Percentiles rank a stretch among this genome's conserved stretches.
phyloP scores from a whole-genome alignment of 208 protist genomes.

The Leishmania aethiopica region DNA sequence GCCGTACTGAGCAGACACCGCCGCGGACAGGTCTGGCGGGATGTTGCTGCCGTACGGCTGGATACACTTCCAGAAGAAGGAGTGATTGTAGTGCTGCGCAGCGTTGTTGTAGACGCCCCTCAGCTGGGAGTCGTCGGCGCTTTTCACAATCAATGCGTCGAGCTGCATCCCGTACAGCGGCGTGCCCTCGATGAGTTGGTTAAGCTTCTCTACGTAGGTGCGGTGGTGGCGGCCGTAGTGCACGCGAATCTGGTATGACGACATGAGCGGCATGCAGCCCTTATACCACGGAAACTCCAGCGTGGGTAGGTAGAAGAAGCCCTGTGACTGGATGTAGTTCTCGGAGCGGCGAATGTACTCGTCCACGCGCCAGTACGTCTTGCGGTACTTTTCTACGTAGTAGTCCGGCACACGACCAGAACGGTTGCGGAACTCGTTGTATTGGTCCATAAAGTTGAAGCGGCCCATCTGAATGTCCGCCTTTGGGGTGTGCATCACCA shows the following conservation, averaged over 20 bases:
- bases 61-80: slow-evolving; percentile 93
- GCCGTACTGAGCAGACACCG: slow-evolving; percentile 83
- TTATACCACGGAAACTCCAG: slow-evolving; percentile 92
- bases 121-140: slow-evolving; percentile 44
- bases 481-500: slow-evolving; percentile 83
- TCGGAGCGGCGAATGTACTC: slow-evolving; percentile 88
- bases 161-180: slow-evolving; percentile 77
- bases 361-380: slow-evolving; percentile 90
- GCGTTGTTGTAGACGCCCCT: slow-evolving; percentile 89
- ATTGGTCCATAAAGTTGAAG: slow-evolving; percentile 85
- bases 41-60: slow-evolving; percentile 91
- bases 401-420: slow-evolving; percentile 84
- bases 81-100: slow-evolving; percentile 93
- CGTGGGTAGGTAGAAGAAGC: slow-evolving; percentile 91
- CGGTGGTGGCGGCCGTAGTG: slow-evolving; percentile 92
- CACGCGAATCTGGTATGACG: slow-evolving; percentile 88
- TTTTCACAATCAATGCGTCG: slow-evolving; percentile 83
- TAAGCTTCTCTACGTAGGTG: slow-evolving; percentile 91
- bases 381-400: slow-evolving; percentile 79
- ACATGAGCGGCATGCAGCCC: slow-evolving; percentile 86
- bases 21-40: slow-evolving; percentile 74
- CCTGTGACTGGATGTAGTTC: slow-evolving; percentile 75
- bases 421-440: slow-evolving; percentile 88
- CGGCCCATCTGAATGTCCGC: slow-evolving; percentile 71
- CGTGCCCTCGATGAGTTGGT: slow-evolving; percentile 90